Percentiles rank a stretch among this genome's conserved stretches.
Evolutionary conservation across 192 early-diverging fungal genomes (phyloP).

Genomic region (Obelidium mucronatum): DNA sequence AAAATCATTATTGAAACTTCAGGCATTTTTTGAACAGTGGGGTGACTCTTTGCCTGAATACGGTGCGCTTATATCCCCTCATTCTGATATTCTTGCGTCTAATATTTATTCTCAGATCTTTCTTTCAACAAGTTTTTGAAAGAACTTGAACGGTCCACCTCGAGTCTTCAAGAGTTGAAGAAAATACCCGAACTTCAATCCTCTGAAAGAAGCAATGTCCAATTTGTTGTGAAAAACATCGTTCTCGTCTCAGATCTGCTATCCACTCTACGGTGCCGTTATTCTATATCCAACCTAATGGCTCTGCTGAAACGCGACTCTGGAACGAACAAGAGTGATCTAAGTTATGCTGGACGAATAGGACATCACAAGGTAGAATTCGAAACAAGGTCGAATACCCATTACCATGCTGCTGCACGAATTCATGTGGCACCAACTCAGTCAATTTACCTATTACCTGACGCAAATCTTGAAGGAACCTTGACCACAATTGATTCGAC

Average conservation of each 20-base stretch:
- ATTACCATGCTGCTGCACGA: not conserved
- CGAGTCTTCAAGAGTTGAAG: not conserved
- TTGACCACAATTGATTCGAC: not conserved
- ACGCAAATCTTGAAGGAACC: constrained; percentile 5
- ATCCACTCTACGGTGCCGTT: constrained; percentile 57
- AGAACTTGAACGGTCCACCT: constrained; percentile 60
- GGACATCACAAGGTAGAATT: constrained; percentile 54
- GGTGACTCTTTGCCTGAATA: constrained; percentile 51
- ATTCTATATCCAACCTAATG: constrained; percentile 13
- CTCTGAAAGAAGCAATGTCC: constrained; percentile 34
- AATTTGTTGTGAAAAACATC: constrained; percentile 66
- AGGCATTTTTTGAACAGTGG: constrained; percentile 82
- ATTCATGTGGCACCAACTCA: not conserved
- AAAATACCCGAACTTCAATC: not conserved
- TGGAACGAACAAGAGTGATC: not conserved
- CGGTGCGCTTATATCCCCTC: constrained; percentile 12
- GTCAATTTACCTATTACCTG: constrained; percentile 19
- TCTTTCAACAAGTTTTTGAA: constrained; percentile 73
- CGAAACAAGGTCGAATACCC: constrained; percentile 27
- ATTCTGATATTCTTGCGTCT: not conserved
- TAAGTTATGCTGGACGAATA: constrained; percentile 6
- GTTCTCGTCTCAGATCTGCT: constrained; percentile 69
- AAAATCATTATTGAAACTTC: constrained; percentile 73
- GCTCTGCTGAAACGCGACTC: not conserved
- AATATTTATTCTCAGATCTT: constrained; percentile 51